A percentile compares a stretch with the other conserved stretches of the same genome.
Evolutionary conservation across 352 stramenopile species (phyloP).

Genomic region (Peronospora farinosa): DNA sequence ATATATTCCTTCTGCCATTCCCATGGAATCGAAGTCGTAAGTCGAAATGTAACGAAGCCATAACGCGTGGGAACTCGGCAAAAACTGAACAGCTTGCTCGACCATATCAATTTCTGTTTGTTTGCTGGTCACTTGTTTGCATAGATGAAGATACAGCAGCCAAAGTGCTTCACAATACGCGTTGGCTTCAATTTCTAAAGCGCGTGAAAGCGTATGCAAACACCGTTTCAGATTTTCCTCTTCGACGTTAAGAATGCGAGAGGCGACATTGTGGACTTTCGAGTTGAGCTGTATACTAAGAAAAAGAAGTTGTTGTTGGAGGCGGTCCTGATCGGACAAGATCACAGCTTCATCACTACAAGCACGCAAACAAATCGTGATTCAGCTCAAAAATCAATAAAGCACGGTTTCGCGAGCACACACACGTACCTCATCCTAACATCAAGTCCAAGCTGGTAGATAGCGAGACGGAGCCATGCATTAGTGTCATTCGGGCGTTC

Average conservation of each 20-base stretch:
- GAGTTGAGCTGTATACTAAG: slow-evolving; percentile 25
- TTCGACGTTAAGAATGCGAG: slow-evolving; percentile 12
- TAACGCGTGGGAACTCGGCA: slow-evolving; percentile 33
- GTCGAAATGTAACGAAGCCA: slow-evolving; percentile 40
- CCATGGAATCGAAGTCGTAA: slow-evolving; percentile 34
- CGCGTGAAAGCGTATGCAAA: slow-evolving; percentile 33
- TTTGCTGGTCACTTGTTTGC: slow-evolving; percentile 18
- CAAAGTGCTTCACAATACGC: slow-evolving; percentile 40
- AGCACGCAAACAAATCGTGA: slow-evolving; percentile 1
- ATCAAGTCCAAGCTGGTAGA: slow-evolving; percentile 44
- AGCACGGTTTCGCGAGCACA: background rate
- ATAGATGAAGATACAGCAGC: slow-evolving; percentile 40
- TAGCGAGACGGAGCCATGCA: slow-evolving; percentile 46
- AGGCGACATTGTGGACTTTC: slow-evolving; percentile 7
- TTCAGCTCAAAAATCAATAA: background rate
- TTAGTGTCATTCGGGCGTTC: slow-evolving; percentile 26
- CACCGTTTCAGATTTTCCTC: slow-evolving; percentile 28
- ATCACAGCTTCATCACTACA: slow-evolving; percentile 29
- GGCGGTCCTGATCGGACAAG: slow-evolving; percentile 16
- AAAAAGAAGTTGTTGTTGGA: slow-evolving; percentile 25
- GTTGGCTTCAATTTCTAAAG: slow-evolving; percentile 41
- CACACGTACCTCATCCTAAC: slow-evolving; percentile 29
- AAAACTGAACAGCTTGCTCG: slow-evolving; percentile 37
- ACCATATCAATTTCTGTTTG: slow-evolving; percentile 34
- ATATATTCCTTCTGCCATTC: slow-evolving; percentile 26